phyloP scores from a whole-genome alignment of 768 basidiomycete genomes.

The Infundibulicybe gibba region DNA sequence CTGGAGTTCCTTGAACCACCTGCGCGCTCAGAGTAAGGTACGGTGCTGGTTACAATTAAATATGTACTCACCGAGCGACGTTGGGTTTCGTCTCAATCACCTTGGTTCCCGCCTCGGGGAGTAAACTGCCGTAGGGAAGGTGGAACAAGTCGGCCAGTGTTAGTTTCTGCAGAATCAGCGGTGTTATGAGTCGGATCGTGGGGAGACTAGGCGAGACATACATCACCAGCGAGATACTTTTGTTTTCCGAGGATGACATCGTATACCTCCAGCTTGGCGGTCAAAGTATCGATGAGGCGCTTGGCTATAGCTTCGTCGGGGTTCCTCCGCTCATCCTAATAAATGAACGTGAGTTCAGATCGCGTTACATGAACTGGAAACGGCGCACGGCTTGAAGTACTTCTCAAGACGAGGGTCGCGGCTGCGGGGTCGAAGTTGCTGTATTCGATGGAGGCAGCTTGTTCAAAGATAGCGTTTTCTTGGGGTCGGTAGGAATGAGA shows the following conservation, averaged over 20 bases:
- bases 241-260: slow-evolving; percentile 44
- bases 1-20: slow-evolving; percentile 51
- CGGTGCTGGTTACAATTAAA: background rate
- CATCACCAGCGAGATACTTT: slow-evolving; percentile 44
- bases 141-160: slow-evolving; percentile 45
- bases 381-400: slow-evolving; percentile 39
- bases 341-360: background rate
- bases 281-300: slow-evolving; percentile 19
- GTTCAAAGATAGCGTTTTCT: slow-evolving; percentile 40
- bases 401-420: too few relatives aligned
- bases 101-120: slow-evolving; percentile 17
- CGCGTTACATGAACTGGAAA: background rate
- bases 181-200: background rate
- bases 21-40: slow-evolving; percentile 3
- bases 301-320: slow-evolving; percentile 19
- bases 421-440: slow-evolving; percentile 48
- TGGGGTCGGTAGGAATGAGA: slow-evolving; percentile 47
- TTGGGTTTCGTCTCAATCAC: slow-evolving; percentile 35
- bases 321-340: background rate
- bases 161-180: slow-evolving; percentile 21
- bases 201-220: slow-evolving; percentile 14
- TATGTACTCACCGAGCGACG: slow-evolving; percentile 27
- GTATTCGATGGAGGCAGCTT: slow-evolving; percentile 48
- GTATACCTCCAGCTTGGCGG: slow-evolving; percentile 39
- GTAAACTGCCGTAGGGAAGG: slow-evolving; percentile 29